Conservation (phyloP, 768 basidiomycete genomes). For the Auriscalpium microsporum region DNA sequence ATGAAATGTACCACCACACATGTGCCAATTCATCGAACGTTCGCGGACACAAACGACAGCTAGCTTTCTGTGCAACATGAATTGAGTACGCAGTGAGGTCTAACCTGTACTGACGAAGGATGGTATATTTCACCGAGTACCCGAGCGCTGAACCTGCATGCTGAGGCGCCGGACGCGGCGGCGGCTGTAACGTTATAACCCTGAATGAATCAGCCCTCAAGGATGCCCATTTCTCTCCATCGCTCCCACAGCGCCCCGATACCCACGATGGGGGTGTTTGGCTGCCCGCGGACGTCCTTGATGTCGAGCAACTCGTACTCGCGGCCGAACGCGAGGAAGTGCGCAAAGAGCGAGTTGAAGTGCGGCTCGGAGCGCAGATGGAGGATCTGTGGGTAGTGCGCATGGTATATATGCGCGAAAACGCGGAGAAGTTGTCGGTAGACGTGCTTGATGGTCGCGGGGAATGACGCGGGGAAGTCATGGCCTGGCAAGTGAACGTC, state of each 20-base stretch:
- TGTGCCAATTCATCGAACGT: no score
- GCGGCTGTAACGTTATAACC: no score
- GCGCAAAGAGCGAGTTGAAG: constrained; percentile 95
- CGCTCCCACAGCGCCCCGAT: constrained; percentile 78
- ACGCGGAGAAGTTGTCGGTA: constrained; percentile 95
- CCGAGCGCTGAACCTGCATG: no score
- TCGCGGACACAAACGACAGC: no score
- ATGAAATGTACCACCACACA: no score
- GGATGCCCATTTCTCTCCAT: constrained; percentile 82
- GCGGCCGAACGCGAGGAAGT: constrained; percentile 91
- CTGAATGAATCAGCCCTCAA: constrained; percentile 31
- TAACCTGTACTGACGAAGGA: no score
- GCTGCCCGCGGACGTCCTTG: constrained; percentile 74
- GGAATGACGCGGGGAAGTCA: constrained; percentile 81
- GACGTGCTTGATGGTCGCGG: constrained; percentile 84
- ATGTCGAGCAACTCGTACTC: constrained; percentile 89
- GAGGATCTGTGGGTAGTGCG: constrained; percentile 84
- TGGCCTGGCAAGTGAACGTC: constrained; percentile 43
- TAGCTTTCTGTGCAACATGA: no score
- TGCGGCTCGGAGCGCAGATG: constrained; percentile 92
- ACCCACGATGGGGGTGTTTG: constrained; percentile 48
- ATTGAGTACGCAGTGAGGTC: no score
- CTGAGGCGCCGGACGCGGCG: no score
- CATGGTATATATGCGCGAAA: constrained; percentile 95
- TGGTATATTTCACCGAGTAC: no score